Evolutionary conservation across 2,329 filamentous ascomycete genomes (phyloP).

Genomic region (Chrysoporthe cubensis): DNA sequence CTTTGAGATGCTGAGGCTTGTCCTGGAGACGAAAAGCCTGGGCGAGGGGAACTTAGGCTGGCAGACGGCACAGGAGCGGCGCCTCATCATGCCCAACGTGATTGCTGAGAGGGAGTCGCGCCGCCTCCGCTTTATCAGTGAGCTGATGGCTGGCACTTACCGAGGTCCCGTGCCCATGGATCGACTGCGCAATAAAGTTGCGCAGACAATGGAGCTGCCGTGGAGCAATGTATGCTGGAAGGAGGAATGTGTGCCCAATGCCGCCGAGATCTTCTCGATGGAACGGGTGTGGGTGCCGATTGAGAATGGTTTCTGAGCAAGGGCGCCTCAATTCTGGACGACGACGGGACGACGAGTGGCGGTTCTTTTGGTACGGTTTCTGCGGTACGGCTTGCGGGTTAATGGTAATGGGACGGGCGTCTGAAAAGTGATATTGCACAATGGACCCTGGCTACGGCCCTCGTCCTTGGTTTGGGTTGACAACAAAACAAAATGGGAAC

Average conservation of each 20-base stretch:
- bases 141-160: slow-evolving; percentile 20
- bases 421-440: slow-evolving; percentile 18
- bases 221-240: slow-evolving; percentile 57
- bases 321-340: background rate
- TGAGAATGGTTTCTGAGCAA: slow-evolving; percentile 11
- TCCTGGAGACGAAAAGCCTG: slow-evolving; percentile 65
- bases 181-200: slow-evolving; percentile 44
- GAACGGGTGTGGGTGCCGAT: slow-evolving; percentile 51
- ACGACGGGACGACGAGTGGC: slow-evolving; percentile 3
- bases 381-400: background rate
- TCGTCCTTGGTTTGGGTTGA: slow-evolving; percentile 25
- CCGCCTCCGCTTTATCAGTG: slow-evolving; percentile 42
- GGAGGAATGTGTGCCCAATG: slow-evolving; percentile 45
- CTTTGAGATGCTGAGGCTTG: slow-evolving; percentile 65
- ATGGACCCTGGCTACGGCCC: slow-evolving; percentile 17
- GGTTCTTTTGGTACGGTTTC: slow-evolving; percentile 10
- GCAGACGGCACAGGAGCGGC: slow-evolving; percentile 51
- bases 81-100: slow-evolving; percentile 53
- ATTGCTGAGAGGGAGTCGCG: slow-evolving; percentile 62
- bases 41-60: slow-evolving; percentile 53
- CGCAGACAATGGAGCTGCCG: slow-evolving; percentile 41
- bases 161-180: slow-evolving; percentile 15
- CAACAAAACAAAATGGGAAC: slow-evolving; percentile 16
- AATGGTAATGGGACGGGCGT: slow-evolving; percentile 15
- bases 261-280: slow-evolving; percentile 47